Base-by-base conservation (phyloP, 2,329 filamentous ascomycete species). In the Cladosporium sp. region DNA sequence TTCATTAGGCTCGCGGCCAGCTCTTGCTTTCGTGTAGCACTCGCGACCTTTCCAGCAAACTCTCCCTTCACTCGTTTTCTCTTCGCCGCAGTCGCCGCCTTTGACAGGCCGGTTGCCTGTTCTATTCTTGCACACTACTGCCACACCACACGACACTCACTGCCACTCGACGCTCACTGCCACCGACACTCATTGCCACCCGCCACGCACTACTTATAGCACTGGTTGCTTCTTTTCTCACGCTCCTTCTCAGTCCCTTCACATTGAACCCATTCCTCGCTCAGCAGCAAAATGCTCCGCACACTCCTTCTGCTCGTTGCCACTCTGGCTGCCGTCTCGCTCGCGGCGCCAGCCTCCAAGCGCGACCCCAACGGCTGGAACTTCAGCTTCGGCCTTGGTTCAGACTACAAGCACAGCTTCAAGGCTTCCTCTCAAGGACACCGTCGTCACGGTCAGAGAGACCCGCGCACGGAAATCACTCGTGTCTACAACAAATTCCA, bases 401-500 rank as follows among this genome's bases (percentile, higher is more conserved):
- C 43, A 28, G 17, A 3, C 43, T 17, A 22, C 17, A 51, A 11
- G 14, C 22, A 43, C 49, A 58, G 30, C 34, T 51, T 51, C 55
- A 58, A 51, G 22, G 51, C 49, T 15, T 45, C 37, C 14, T 17
- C 47, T 28, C 55, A 37, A 52, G 51, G 51, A 49, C 36, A 63
- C 55, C 50, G 39, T 63, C 47, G 66, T 82, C 63, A 83, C 82
- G 49, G 66, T 82, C 63, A 83, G 82, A 76, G 77, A 58, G 80
- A 88, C 75, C 86, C 87, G n/a, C 77, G 80, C 6, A 70, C 75
- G 59, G 85, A 87, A 52, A 78, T 92, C 65, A 74, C 82, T 52
- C 88, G 84, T 73, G 84, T 87, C 15, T 87, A 88, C 71, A 75
- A 79, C 66, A 92, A 92, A 72, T 91, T 82, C 72, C 81, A 82